Conservation (phyloP, 2,329 filamentous ascomycete species). For the Cytospora chrysosperma region DNA sequence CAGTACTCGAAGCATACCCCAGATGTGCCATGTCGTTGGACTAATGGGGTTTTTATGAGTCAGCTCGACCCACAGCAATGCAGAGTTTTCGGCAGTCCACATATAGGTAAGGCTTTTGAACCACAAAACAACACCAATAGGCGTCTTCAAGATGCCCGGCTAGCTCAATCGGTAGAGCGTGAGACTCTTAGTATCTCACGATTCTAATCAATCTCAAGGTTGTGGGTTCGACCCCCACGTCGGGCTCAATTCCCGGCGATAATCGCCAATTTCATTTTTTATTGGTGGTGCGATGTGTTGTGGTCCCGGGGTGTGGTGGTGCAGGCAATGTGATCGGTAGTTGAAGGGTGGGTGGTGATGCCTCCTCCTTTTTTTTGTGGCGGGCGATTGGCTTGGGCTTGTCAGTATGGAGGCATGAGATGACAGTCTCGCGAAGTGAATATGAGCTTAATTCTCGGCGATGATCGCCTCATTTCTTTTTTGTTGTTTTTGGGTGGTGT, state of each 20-base stretch:
- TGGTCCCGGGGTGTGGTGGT: no score
- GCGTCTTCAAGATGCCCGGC: constrained; percentile 37
- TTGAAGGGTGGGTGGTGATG: no score
- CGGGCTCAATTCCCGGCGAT: constrained; percentile 16
- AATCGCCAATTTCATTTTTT: not conserved
- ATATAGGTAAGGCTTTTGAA: not conserved
- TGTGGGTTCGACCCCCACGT: constrained; percentile 21
- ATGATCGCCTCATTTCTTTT: not conserved
- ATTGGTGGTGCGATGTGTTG: no score
- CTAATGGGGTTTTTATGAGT: not conserved
- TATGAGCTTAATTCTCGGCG: constrained; percentile 15
- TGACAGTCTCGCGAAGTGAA: no score
- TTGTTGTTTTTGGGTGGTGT: not conserved
- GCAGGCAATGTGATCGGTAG: no score
- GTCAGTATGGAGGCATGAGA: no score
- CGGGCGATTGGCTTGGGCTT: no score
- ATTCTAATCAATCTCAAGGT: constrained; percentile 18
- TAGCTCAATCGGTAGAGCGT: constrained; percentile 73
- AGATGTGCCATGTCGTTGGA: not conserved
- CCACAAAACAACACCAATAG: not conserved
- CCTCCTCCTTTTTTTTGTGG: no score
- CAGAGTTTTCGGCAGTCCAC: not conserved
- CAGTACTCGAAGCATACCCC: no score
- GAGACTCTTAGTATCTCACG: constrained; percentile 56
- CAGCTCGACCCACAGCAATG: not conserved